Base-by-base conservation (phyloP, 129 eudicot genomes). In the Logfia minima region DNA sequence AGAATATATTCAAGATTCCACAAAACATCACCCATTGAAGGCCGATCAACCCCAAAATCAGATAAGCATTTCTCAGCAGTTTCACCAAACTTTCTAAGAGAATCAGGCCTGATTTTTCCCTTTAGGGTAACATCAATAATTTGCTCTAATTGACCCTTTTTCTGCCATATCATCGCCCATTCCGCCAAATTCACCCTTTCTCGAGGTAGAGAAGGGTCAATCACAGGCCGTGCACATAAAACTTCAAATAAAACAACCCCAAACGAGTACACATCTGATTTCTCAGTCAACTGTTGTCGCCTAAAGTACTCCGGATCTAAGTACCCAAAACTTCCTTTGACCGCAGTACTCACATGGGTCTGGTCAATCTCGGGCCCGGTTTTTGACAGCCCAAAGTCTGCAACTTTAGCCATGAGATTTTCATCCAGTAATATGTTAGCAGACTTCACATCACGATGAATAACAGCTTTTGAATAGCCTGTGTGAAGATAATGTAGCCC, bases 401-500 rank as follows among this genome's bases (percentile, higher is more conserved):
- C 97, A 75, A 94, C 98, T 78, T 94, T 94, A 13, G 98, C 98
- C 92, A 94, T 80, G 28, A 94, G 72, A 67, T 90, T 89, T 77
- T 91, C 98, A 14, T 94, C 97, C 6, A 94, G 89, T 74, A 94
- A 80, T 66, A 94, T 94, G 79, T 93, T 93, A 4, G 98, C 96
- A 3, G 98, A 88, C 69, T 93, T 93, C 34, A 93, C 98, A 70
- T 93, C 98, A 9, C 98, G 96, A 71, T 93, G 98, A 68, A 93
- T 93, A n/a, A 93, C 92, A 0, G 96, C 92, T 78, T 90, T 88
- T 0, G 98, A 83, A 70, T 87, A 87, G 32, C 98, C 98, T 0
- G 98, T 94, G 85, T 94, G 98, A 18, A 94, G 92, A 67, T 94
- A 94, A 80, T 94, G 98, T 8, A 93, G 84, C 63, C 98, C 98